Conservation (phyloP, 768 basidiomycete genomes). For the Zangia roseola region DNA sequence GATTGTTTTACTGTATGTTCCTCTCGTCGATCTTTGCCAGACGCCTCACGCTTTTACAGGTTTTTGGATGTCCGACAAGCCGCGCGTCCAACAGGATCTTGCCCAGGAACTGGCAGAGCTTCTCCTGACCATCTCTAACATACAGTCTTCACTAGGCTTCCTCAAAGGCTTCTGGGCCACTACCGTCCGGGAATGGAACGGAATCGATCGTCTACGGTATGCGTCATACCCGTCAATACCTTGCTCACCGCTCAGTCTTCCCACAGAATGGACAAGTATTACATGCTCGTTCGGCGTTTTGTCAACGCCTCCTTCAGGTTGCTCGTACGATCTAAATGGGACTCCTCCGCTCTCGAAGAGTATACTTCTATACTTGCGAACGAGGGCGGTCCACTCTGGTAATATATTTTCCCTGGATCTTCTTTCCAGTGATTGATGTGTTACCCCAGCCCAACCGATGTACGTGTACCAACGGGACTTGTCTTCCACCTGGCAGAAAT, state of each 20-base stretch:
- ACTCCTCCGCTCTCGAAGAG: constrained; percentile 46
- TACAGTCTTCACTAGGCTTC: constrained; percentile 65
- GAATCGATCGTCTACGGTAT: constrained; percentile 87
- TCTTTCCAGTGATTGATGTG: constrained; percentile 4
- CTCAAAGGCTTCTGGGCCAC: constrained; percentile 89
- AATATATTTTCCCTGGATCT: constrained; percentile 17
- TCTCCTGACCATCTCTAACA: constrained; percentile 62
- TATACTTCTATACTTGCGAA: constrained; percentile 68
- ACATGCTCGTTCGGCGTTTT: constrained; percentile 90
- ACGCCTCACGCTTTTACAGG: constrained; percentile 45
- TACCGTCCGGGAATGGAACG: constrained; percentile 89
- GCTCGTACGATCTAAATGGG: constrained; percentile 72
- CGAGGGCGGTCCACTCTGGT: constrained; percentile 86
- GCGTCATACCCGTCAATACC: constrained; percentile 16
- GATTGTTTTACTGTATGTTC: constrained; percentile 88
- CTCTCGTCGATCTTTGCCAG: neutral
- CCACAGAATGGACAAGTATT: constrained; percentile 92
- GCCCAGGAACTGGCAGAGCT: constrained; percentile 84
- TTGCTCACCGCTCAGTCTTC: constrained; percentile 1
- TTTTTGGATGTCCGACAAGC: constrained; percentile 99
- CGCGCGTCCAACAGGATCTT: constrained; percentile 89
- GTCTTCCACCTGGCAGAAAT: constrained; percentile 87
- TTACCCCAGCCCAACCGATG: constrained; percentile 58
- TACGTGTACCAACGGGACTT: constrained; percentile 72
- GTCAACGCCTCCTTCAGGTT: constrained; percentile 84